Evolutionary conservation across 805 yeast genomes (phyloP), one percentile per base, ranked within the genome.

Genomic region (Saturnispora kantuleensis): DNA sequence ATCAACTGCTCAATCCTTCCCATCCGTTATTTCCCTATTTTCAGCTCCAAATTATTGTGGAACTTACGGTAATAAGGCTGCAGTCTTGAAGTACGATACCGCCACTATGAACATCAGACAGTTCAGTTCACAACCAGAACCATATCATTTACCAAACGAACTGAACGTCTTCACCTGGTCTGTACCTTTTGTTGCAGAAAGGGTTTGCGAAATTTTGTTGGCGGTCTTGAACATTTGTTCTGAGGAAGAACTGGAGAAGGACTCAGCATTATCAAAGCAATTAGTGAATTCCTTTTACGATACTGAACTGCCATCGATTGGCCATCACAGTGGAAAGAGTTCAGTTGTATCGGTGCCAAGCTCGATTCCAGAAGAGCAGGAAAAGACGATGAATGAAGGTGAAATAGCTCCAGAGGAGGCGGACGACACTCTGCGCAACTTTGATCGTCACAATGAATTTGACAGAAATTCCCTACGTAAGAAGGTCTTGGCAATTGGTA

Each of bases 81-180:
- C 97, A 0, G 87, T 90, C 13, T 70, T 90, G 53, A 88, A 87
- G 64, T 90, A 89, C 64, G 96, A 86, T 55, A 77, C 84, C 59
- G 82, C 88, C 53, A 93, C 88, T 17, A 83, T 90, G 93, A 93
- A 90, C 63, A 90, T 90, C 46, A 76, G 97, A 46, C 97, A 90
- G 65, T 90, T 93, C 70, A 88, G 89, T 63, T 67, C 81, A 56
- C 79, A 88, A 28, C 95, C 96, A 5, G 97, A 90, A 64, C 98
- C 98, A 1, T 90, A 93, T 65, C 88, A 95, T 87, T 70, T 93
- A 53, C 97, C 97, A 7, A 88, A 88, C 62, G 86, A 89, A 56
- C 87, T 89, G 95, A 97, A 93, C 62, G 96, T 90, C 6, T 90
- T 90, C 63, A 83, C 95, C 10, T 93, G 97, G 97, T 85, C 96